phyloP scores from a whole-genome alignment of 116 monocot species.

The Thalassia testudinum region DNA sequence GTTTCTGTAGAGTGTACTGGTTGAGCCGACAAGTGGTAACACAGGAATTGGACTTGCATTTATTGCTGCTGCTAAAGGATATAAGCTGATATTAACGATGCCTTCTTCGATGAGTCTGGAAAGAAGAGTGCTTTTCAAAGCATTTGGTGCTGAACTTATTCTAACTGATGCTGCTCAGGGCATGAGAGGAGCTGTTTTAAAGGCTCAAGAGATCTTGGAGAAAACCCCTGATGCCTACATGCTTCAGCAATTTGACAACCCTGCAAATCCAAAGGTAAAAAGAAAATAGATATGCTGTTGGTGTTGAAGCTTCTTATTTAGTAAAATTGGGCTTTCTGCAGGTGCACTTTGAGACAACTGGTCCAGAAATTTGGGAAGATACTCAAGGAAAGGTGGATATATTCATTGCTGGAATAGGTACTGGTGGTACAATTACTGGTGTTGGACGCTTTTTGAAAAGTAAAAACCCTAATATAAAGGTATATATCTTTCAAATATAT shows the following conservation, averaged over 20 bases:
- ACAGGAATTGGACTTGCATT: conserved; percentile 80
- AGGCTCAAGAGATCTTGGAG: conserved; percentile 53
- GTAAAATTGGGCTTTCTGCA: conserved; percentile 9
- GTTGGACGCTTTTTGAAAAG: conserved; percentile 75
- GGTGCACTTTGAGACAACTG: conserved; percentile 78
- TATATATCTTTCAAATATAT: conserved; percentile 1
- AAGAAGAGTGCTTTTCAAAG: conserved; percentile 61
- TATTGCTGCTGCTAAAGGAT: conserved; percentile 72
- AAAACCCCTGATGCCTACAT: conserved; percentile 58
- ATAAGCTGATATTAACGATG: conserved; percentile 69
- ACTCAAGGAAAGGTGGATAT: conserved; percentile 82
- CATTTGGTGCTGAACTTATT: conserved; percentile 77
- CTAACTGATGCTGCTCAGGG: conserved; percentile 68
- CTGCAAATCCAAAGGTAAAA: conserved; percentile 65
- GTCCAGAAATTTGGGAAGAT: conserved; percentile 98
- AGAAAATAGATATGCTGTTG: not conserved
- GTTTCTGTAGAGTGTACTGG: conserved; percentile 34
- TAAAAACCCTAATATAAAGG: conserved; percentile 87
- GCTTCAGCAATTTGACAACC: conserved; percentile 81
- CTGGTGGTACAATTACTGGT: conserved; percentile 91
- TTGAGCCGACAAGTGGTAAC: conserved; percentile 77
- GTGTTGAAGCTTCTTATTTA: not conserved
- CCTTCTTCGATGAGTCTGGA: conserved; percentile 74
- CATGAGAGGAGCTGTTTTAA: conserved; percentile 71
- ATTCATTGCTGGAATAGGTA: conserved; percentile 88